Percentiles rank a stretch among this genome's conserved stretches.
Conservation (phyloP, 2,329 filamentous ascomycete genomes). For the Xylariaceae sp. region DNA sequence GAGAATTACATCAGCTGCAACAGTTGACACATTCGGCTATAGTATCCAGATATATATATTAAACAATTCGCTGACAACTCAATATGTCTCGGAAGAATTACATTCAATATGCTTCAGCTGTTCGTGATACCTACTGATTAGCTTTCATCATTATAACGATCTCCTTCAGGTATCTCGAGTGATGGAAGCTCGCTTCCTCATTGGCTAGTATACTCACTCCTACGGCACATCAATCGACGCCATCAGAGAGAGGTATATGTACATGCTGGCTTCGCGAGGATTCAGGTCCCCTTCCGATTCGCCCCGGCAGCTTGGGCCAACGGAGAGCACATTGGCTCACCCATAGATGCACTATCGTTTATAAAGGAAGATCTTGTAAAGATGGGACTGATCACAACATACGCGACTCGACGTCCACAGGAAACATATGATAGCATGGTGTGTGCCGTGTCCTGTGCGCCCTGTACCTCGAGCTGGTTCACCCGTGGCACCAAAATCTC, state of each 20-base stretch:
- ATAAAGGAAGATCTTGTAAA: neutral
- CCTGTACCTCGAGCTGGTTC: slow-evolving; percentile 18
- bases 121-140: too few relatives aligned
- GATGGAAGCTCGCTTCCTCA: neutral
- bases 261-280: neutral
- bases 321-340: neutral
- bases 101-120: neutral
- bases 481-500: slow-evolving; percentile 25
- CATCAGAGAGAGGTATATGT: neutral
- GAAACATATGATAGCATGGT: slow-evolving; percentile 25
- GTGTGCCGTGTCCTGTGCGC: slow-evolving; percentile 19
- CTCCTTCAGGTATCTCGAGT: too few relatives aligned
- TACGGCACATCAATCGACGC: too few relatives aligned
- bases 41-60: neutral
- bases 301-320: neutral
- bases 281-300: slow-evolving; percentile 1
- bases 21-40: too few relatives aligned
- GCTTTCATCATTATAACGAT: too few relatives aligned
- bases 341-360: neutral
- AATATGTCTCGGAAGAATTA: slow-evolving; percentile 5
- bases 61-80: neutral
- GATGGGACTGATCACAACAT: slow-evolving; percentile 13
- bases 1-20: too few relatives aligned
- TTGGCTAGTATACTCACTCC: slow-evolving; percentile 1
- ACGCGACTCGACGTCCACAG: slow-evolving; percentile 22